phyloP scores from a whole-genome alignment of 2,329 filamentous ascomycete genomes.

The Colletotrichum kahawae region DNA sequence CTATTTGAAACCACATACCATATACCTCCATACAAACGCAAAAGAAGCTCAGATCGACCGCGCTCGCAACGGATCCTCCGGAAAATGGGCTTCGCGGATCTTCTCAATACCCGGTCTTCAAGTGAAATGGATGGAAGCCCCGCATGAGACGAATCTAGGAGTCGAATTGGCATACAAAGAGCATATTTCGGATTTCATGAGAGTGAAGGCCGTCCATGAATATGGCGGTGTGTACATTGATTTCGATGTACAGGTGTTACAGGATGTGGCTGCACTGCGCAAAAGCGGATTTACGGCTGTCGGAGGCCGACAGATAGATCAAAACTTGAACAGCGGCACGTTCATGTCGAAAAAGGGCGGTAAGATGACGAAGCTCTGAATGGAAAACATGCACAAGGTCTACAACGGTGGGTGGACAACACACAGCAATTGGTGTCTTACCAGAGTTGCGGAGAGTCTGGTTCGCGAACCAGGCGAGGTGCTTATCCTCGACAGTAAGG shows the following conservation, averaged over 20 bases:
- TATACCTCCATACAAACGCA: neutral
- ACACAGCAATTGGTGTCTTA: slow-evolving; percentile 26
- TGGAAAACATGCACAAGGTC: slow-evolving; percentile 28
- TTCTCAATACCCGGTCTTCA: neutral
- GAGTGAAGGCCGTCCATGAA: slow-evolving; percentile 22
- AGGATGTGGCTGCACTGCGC: neutral
- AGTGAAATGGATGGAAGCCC: neutral
- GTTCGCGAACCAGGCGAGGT: neutral
- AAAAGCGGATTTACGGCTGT: neutral
- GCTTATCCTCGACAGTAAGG: neutral
- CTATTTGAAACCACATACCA: neutral
- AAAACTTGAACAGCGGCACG: neutral
- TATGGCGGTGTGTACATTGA: slow-evolving; percentile 30
- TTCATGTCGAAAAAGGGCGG: slow-evolving; percentile 7
- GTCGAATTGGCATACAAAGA: neutral
- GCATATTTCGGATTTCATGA: slow-evolving; percentile 13
- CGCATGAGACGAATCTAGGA: neutral
- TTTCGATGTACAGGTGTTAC: slow-evolving; percentile 23
- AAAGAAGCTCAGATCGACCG: neutral
- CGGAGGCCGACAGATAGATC: neutral
- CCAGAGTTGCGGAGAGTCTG: neutral
- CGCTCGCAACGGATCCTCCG: neutral
- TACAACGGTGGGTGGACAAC: slow-evolving; percentile 33
- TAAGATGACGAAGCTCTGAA: slow-evolving; percentile 24
- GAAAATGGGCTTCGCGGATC: neutral